A percentile compares a stretch with the other conserved stretches of the same genome.
Conservation (phyloP, 164 flowering plant genomes). For the Chimonanthus praecox region DNA sequence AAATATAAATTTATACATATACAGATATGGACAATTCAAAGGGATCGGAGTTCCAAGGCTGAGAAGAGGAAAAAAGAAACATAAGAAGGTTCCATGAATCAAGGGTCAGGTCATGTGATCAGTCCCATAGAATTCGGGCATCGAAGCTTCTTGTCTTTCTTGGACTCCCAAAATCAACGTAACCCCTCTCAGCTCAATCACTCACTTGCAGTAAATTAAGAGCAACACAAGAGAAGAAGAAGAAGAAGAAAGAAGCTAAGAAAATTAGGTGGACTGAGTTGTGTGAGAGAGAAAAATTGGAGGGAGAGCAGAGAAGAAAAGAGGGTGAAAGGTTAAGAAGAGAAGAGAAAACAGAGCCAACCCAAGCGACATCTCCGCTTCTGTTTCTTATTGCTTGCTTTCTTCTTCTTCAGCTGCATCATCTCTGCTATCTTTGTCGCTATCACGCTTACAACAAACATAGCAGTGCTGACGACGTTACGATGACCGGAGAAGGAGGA, state of each 20-base stretch:
- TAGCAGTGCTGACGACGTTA: not conserved
- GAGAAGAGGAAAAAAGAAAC: slow-evolving; percentile 18
- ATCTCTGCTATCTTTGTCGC: not conserved
- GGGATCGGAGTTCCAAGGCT: slow-evolving; percentile 35
- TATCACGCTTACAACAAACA: not conserved
- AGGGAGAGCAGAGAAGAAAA: not conserved
- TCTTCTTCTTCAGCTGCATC: not conserved
- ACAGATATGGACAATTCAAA: not conserved
- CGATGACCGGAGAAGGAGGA: not conserved
- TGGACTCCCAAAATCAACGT: not conserved
- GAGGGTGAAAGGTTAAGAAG: not conserved
- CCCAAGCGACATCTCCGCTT: not conserved
- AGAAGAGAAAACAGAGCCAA: not conserved
- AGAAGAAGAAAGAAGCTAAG: not conserved
- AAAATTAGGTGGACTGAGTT: not conserved
- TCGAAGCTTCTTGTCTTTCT: slow-evolving; percentile 18
- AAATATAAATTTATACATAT: not conserved
- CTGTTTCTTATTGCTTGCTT: not conserved
- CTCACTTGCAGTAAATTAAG: slow-evolving; percentile 11
- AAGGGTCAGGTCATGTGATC: slow-evolving; percentile 60
- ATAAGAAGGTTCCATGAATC: slow-evolving; percentile 68
- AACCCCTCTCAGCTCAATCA: not conserved
- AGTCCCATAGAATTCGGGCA: slow-evolving; percentile 30
- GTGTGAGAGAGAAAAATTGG: not conserved
- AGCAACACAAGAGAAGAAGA: slow-evolving; percentile 8